A percentile compares a stretch with the other conserved stretches of the same genome.
Evolutionary conservation across 1,139 yeast species (phyloP).

Genomic region (Hansenula lynferdii): DNA sequence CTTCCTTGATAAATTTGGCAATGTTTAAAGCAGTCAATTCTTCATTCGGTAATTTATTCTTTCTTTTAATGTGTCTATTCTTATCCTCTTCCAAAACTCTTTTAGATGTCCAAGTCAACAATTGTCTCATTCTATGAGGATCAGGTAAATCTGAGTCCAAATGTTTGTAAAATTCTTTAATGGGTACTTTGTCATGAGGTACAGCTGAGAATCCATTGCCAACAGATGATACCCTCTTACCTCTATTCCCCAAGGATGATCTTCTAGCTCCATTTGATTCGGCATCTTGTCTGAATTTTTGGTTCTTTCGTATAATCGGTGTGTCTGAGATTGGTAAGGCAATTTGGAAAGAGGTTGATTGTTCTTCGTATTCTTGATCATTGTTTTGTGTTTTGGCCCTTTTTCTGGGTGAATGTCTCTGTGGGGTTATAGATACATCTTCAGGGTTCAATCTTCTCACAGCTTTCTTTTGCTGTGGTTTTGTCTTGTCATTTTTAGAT

Average conservation of each 20-base stretch:
- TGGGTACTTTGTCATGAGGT: conserved; percentile 62
- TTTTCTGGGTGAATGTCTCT: conserved; percentile 6
- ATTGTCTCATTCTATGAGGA: conserved; percentile 68
- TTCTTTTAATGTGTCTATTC: conserved; percentile 21
- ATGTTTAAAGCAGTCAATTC: conserved; percentile 42
- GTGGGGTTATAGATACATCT: conserved; percentile 20
- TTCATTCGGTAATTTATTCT: conserved; percentile 23
- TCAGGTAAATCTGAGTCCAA: conserved; percentile 61
- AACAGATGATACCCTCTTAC: conserved; percentile 71
- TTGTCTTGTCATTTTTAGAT: neutral
- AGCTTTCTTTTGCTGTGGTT: conserved; percentile 3
- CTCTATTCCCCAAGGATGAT: conserved; percentile 51
- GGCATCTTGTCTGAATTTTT: conserved; percentile 26
- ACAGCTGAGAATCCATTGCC: conserved; percentile 69
- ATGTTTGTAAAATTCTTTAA: conserved; percentile 55
- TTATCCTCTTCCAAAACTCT: conserved; percentile 38
- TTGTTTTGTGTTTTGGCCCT: neutral
- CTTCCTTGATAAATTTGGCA: conserved; percentile 65
- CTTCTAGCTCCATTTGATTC: conserved; percentile 30
- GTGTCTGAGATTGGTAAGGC: conserved; percentile 36
- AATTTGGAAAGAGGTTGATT: conserved; percentile 22
- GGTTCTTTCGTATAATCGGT: conserved; percentile 35
- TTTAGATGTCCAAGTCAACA: conserved; percentile 65
- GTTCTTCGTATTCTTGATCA: conserved; percentile 15
- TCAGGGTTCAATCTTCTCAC: conserved; percentile 16